Base-by-base conservation (phyloP, 495 filamentous ascomycete species). In the Annulohypoxylon moriforme region DNA sequence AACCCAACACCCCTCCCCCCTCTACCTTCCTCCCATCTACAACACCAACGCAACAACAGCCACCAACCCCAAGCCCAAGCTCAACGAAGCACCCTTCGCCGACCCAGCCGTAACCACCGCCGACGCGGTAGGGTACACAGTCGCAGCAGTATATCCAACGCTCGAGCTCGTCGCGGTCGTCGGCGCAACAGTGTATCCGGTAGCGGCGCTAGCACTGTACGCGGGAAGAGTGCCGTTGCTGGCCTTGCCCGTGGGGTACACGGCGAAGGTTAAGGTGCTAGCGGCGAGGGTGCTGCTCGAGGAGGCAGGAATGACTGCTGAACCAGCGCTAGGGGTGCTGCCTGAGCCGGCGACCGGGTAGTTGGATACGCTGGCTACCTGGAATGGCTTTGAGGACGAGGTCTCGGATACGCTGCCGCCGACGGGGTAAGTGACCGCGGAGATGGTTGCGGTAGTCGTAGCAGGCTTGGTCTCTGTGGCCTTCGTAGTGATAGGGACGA, bases 11-110 rank as follows among this genome's bases (percentile, higher is more conserved):
- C 24, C 62, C 20, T n/a, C n/a, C 9, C 6, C 33, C 33, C 6
- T 10, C 16, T 18, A 36, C 13, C 13, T 13, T 20, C 31, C n/a
- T 4, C 20, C 42, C 40, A 22, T 20, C 38, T 73, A 73, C 60
- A 73, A 50, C 16, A 44, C 16, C 1, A 73, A 56, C 7, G 61
- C 70, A 20, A 62, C 65, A 55, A 69, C 40, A 20, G 56, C 70
- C 70, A 73, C 38, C 55, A 73, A 22, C 7, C 70, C 64, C 11
- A 73, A 22, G 5, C 70, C 64, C 11, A 73, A 29, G 49, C 60
- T 58, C 16, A 72, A 29, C 11, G 65, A 65, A 36, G 56, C 70
- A n/a, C 14, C 46, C 70, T 65, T 73, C 0, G 59, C 64, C 16
- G 65, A 46, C 1, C 65, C 70, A 7, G 65, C 70, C 2, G 70